Percentiles rank a stretch among this genome's conserved stretches.
Evolutionary conservation across 495 filamentous ascomycete genomes (phyloP).

Genomic region (Penicillium cinerascens): DNA sequence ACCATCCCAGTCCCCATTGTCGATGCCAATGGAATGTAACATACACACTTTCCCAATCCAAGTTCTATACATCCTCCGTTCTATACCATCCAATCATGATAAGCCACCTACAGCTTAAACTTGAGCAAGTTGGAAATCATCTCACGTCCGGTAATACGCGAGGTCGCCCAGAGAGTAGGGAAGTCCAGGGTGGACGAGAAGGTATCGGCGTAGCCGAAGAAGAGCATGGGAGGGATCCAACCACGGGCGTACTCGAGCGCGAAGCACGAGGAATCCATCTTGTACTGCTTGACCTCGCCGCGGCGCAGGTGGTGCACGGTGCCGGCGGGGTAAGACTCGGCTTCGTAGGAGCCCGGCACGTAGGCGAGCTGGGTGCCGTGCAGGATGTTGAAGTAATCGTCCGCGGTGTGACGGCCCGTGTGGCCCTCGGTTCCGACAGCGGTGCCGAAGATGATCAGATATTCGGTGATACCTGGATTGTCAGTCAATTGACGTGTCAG

Average conservation of each 20-base stretch:
- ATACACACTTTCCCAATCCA: not conserved
- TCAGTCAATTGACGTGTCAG: slow-evolving; percentile 9
- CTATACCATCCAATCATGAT: not conserved
- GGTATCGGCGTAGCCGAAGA: slow-evolving; percentile 80
- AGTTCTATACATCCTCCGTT: not conserved
- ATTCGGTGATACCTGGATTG: slow-evolving; percentile 60
- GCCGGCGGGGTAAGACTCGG: slow-evolving; percentile 72
- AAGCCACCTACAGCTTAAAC: slow-evolving; percentile 60
- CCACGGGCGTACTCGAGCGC: slow-evolving; percentile 85
- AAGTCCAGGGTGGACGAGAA: slow-evolving; percentile 73
- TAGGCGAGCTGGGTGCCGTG: slow-evolving; percentile 69
- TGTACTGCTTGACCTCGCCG: slow-evolving; percentile 81
- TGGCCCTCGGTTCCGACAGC: slow-evolving; percentile 87
- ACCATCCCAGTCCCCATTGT: not conserved
- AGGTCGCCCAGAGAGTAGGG: slow-evolving; percentile 73
- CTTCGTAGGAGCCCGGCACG: slow-evolving; percentile 63
- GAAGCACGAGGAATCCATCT: slow-evolving; percentile 75
- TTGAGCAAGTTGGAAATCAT: slow-evolving; percentile 67
- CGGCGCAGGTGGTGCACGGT: slow-evolving; percentile 73
- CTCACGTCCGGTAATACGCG: slow-evolving; percentile 63
- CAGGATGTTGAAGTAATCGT: slow-evolving; percentile 93
- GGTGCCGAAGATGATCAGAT: slow-evolving; percentile 78
- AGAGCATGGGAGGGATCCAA: slow-evolving; percentile 87
- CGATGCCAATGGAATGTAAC: not conserved
- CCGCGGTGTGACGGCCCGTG: slow-evolving; percentile 79